Evolutionary conservation across 1,139 yeast species (phyloP).

Genomic region (Blastobotrys apis): DNA sequence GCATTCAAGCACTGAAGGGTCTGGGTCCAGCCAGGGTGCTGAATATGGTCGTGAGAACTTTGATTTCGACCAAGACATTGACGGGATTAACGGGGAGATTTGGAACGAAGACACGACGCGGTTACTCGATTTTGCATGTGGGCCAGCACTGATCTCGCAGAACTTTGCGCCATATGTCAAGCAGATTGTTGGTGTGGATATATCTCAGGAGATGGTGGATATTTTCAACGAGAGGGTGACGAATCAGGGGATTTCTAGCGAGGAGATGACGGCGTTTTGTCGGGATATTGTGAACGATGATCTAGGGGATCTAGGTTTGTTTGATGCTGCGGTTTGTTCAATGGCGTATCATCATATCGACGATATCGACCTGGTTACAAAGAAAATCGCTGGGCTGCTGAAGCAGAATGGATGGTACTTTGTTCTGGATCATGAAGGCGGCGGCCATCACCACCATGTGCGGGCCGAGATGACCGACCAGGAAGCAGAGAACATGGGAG

Average conservation of each 20-base stretch:
- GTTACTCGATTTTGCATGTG: constrained; percentile 34
- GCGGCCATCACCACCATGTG: constrained; percentile 10
- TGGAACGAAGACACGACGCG: constrained; percentile 18
- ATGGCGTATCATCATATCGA: constrained; percentile 32
- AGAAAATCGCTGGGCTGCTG: constrained; percentile 20
- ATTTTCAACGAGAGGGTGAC: constrained; percentile 21
- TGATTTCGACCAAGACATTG: neutral
- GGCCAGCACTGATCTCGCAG: constrained; percentile 29
- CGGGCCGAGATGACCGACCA: constrained; percentile 4
- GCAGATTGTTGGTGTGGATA: constrained; percentile 31
- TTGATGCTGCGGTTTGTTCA: constrained; percentile 30
- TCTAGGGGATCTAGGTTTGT: constrained; percentile 15
- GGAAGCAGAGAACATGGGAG: constrained; percentile 9
- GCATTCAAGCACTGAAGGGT: neutral
- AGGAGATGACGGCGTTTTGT: constrained; percentile 24
- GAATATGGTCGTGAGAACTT: constrained; percentile 2
- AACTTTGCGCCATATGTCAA: constrained; percentile 27
- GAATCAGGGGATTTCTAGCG: constrained; percentile 25
- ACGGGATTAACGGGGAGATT: neutral
- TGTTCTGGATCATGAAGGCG: constrained; percentile 23
- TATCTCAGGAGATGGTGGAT: constrained; percentile 29
- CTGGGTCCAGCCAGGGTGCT: neutral
- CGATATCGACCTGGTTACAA: constrained; percentile 25
- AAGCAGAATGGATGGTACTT: constrained; percentile 27
- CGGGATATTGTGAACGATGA: constrained; percentile 20